phyloP scores from a whole-genome alignment of 2,329 filamentous ascomycete genomes.

The Colletotrichum sp. region DNA sequence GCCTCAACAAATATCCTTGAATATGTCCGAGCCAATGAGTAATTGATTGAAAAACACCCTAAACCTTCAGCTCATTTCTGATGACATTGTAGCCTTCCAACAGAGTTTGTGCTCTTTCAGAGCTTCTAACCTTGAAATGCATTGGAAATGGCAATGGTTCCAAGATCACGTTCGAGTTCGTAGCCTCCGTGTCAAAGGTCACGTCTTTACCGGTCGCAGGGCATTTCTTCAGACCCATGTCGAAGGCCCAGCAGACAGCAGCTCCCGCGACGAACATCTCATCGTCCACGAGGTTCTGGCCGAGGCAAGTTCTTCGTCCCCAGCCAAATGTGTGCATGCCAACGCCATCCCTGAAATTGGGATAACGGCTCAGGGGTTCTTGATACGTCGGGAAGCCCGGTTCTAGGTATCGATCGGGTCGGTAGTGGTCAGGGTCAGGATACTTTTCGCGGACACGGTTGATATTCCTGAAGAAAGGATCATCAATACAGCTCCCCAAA shows the following conservation, averaged over 20 bases:
- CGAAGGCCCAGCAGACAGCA: constrained; percentile 54
- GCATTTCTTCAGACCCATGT: constrained; percentile 44
- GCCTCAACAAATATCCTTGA: neutral
- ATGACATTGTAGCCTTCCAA: constrained; percentile 40
- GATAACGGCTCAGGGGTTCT: constrained; percentile 66
- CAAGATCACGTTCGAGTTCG: constrained; percentile 57
- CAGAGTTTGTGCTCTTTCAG: constrained; percentile 41
- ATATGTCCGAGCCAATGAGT: neutral
- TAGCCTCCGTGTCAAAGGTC: constrained; percentile 53
- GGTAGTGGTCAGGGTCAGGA: constrained; percentile 67
- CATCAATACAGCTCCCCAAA: neutral
- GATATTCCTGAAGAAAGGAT: constrained; percentile 47
- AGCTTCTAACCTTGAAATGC: constrained; percentile 45
- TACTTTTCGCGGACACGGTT: constrained; percentile 64
- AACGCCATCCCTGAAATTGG: constrained; percentile 62
- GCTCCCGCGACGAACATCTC: constrained; percentile 59
- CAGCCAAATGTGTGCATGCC: constrained; percentile 70
- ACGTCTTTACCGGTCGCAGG: constrained; percentile 45
- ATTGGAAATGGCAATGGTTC: constrained; percentile 54
- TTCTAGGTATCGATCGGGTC: constrained; percentile 68
- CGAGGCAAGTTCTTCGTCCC: constrained; percentile 67
- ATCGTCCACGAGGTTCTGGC: constrained; percentile 66
- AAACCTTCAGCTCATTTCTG: constrained; percentile 34
- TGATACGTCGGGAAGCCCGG: constrained; percentile 68
- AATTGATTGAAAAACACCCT: neutral